Evolutionary conservation across 1,284 basidiomycete genomes (phyloP).

Genomic region (Anthracocystis panici-leucophaei): DNA sequence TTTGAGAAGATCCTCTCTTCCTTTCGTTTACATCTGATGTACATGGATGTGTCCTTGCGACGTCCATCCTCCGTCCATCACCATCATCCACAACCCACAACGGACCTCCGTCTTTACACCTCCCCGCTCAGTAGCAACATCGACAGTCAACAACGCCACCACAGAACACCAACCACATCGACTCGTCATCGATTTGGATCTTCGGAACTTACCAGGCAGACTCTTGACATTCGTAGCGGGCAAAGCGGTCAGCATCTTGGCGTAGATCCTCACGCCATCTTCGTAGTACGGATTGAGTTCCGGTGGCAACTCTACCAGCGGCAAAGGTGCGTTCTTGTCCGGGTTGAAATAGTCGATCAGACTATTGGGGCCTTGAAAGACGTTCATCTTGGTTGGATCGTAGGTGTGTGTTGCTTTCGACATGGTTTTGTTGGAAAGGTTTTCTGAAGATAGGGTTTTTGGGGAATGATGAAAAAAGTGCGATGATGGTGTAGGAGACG

Average conservation of each 20-base stretch:
- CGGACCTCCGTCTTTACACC: not conserved
- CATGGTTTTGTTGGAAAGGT: not conserved
- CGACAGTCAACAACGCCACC: not conserved
- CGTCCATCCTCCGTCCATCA: not conserved
- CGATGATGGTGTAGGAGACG: not conserved
- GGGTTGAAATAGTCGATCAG: slow-evolving; percentile 51
- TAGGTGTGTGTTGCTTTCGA: slow-evolving; percentile 10
- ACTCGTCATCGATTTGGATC: not conserved
- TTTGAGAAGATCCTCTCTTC: slow-evolving; percentile 10
- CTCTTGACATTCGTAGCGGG: slow-evolving; percentile 56
- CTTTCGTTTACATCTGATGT: not conserved
- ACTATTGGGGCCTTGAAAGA: slow-evolving; percentile 39
- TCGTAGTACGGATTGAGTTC: slow-evolving; percentile 45
- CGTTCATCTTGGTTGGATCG: slow-evolving; percentile 26
- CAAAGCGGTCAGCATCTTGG: slow-evolving; percentile 50
- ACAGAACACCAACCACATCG: not conserved
- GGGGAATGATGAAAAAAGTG: too few relatives aligned
- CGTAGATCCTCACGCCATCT: slow-evolving; percentile 50
- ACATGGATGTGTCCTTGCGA: not conserved
- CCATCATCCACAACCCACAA: not conserved
- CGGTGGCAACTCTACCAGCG: slow-evolving; percentile 46
- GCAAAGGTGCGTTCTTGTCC: slow-evolving; percentile 44
- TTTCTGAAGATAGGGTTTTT: too few relatives aligned
- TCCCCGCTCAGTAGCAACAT: not conserved
- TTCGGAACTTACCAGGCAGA: slow-evolving; percentile 45